Evolutionary conservation across 2,329 filamentous ascomycete species (phyloP).

Genomic region (Verticillium tricorpus): DNA sequence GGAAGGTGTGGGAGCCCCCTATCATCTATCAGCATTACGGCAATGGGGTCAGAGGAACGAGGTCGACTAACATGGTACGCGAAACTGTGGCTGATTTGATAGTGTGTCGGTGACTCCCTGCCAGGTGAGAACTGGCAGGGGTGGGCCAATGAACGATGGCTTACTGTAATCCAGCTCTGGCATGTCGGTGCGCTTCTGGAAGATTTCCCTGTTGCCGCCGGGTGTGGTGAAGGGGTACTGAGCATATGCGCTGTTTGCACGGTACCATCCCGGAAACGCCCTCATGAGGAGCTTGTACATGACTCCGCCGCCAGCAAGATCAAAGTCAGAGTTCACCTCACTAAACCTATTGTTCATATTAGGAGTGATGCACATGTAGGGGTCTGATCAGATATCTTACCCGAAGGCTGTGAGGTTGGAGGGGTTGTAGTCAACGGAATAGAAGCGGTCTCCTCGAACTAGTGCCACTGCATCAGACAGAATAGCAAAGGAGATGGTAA

Average conservation of each 20-base stretch:
- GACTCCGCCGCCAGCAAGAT: slow-evolving; percentile 19
- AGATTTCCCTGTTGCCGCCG: slow-evolving; percentile 1
- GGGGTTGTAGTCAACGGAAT: slow-evolving; percentile 44
- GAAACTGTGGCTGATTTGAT: slow-evolving; percentile 47
- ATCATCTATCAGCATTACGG: background rate
- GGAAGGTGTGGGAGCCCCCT: slow-evolving; percentile 17
- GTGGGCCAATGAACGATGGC: background rate
- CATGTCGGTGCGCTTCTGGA: slow-evolving; percentile 26
- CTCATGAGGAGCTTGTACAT: slow-evolving; percentile 18
- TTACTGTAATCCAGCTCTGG: slow-evolving; percentile 20
- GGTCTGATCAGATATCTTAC: slow-evolving; percentile 10
- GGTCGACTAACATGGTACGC: slow-evolving; percentile 18
- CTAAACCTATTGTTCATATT: background rate
- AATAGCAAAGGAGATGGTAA: slow-evolving; percentile 50
- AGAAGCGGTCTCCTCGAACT: slow-evolving; percentile 56
- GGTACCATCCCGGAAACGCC: slow-evolving; percentile 32
- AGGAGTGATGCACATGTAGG: background rate
- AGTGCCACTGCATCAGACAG: slow-evolving; percentile 56
- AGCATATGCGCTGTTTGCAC: slow-evolving; percentile 18
- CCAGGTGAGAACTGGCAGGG: slow-evolving; percentile 45
- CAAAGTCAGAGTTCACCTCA: slow-evolving; percentile 43
- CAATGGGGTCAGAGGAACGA: background rate
- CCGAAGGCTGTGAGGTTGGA: slow-evolving; percentile 39
- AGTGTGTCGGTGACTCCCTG: slow-evolving; percentile 47
- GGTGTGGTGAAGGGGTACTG: slow-evolving; percentile 23